These are phyloP conservation scores for Nicotiana tomentosiformis DNA, from an alignment of 257 asterid species.

Conservation along the genomic window DNA sequence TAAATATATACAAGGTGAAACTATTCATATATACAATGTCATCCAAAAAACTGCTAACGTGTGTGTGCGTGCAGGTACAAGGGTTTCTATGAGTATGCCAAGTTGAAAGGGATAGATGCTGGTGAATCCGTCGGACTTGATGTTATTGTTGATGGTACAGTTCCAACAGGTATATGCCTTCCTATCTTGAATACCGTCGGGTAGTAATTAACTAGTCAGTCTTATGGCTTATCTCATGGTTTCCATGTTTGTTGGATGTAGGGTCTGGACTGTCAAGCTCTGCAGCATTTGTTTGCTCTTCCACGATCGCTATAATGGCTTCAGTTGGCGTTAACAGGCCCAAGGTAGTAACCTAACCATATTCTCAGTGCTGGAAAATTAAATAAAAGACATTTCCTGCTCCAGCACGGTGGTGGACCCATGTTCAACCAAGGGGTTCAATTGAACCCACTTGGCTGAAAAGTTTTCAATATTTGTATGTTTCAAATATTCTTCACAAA, in stretches of 20 bases:
- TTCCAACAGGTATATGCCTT: conserved; percentile 64
- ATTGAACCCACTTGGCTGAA: neutral
- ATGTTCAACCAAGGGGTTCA: neutral
- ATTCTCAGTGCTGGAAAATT: neutral
- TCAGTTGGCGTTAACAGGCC: conserved; percentile 50
- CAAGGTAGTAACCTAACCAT: conserved; percentile 39
- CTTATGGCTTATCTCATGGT: neutral
- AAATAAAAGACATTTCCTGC: neutral
- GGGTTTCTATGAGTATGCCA: conserved; percentile 83
- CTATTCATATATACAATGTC: neutral
- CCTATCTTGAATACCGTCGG: neutral
- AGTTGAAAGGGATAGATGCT: conserved; percentile 53
- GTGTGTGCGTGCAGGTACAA: conserved; percentile 58
- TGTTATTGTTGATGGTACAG: conserved; percentile 82
- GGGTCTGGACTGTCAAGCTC: conserved; percentile 99
- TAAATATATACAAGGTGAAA: neutral
- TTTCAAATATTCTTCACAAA: no score
- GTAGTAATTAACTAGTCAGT: neutral
- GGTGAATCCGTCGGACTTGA: conserved; percentile 67
- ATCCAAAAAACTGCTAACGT: neutral
- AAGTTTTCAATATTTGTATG: no score
- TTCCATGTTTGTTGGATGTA: conserved; percentile 13
- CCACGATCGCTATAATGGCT: conserved; percentile 94
- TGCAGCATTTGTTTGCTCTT: conserved; percentile 96
- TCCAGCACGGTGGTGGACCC: neutral